These are phyloP conservation scores for Pythium sukuiense DNA, from an alignment of 352 stramenopile species.

Conservation along the genomic window DNA sequence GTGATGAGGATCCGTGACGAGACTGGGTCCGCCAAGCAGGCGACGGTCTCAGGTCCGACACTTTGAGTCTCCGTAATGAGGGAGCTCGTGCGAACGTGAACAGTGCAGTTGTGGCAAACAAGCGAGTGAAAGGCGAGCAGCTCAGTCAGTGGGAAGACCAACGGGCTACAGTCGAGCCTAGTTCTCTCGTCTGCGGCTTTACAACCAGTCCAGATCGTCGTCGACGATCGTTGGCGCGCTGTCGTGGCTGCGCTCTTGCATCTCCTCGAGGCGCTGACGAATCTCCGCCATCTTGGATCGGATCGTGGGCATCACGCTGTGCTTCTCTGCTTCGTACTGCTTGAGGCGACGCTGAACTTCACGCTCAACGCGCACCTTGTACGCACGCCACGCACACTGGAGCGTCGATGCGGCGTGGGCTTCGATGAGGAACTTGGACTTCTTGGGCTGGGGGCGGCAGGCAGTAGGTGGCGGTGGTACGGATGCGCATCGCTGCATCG, in stretches of 20 bases:
- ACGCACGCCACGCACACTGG: constrained; percentile 19
- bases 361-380: constrained; percentile 7
- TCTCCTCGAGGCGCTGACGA: constrained; percentile 27
- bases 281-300: constrained; percentile 31
- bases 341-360: constrained; percentile 16
- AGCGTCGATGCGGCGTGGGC: constrained; percentile 17
- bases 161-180: not conserved
- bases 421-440: constrained; percentile 14
- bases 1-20: not conserved
- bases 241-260: constrained; percentile 19
- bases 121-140: not conserved
- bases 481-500: constrained; percentile 18
- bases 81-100: not conserved
- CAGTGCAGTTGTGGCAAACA: not conserved
- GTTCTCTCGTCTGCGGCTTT: constrained; percentile 3
- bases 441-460: constrained; percentile 12
- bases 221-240: constrained; percentile 3
- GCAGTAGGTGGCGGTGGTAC: constrained; percentile 20
- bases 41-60: not conserved
- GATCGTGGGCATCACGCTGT: constrained; percentile 34
- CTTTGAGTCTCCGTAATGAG: not conserved
- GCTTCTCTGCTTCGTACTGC: constrained; percentile 24
- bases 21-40: not conserved
- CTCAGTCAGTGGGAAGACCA: not conserved
- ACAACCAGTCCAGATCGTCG: constrained; percentile 34